phyloP scores from a whole-genome alignment of 1,284 basidiomycete species.

The Tylopilus sp. region DNA sequence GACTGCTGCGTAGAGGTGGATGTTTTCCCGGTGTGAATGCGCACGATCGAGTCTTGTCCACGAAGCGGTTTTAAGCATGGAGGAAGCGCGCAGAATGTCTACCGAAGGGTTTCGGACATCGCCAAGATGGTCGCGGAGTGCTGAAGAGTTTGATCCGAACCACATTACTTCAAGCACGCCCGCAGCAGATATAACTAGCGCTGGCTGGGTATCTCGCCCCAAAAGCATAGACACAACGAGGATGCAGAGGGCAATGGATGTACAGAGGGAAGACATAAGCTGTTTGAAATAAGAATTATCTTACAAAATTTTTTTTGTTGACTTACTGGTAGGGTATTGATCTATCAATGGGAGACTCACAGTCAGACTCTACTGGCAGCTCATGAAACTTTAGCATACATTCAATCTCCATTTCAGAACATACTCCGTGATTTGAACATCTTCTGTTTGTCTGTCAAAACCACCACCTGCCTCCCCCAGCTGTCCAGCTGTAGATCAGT shows the following conservation, averaged over 20 bases:
- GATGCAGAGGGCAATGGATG: not conserved
- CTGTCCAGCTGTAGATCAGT: conserved; percentile 3
- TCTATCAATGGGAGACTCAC: not conserved
- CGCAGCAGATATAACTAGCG: not conserved
- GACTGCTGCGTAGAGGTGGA: not conserved
- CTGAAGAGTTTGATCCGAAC: not conserved
- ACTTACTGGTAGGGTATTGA: conserved; percentile 4
- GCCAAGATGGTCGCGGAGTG: not conserved
- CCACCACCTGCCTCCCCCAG: not conserved
- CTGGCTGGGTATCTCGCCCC: not conserved
- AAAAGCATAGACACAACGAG: not conserved
- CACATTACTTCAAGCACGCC: not conserved
- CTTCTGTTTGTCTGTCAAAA: not conserved
- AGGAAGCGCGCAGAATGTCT: not conserved
- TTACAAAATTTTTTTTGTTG: not conserved
- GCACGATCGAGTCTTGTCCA: too few species aligned
- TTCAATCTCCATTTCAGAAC: not conserved
- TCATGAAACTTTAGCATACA: not conserved
- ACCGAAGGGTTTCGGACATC: not conserved
- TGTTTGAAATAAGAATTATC: not conserved
- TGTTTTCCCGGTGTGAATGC: not conserved
- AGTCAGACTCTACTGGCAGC: too few species aligned
- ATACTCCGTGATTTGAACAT: not conserved
- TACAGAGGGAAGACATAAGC: not conserved
- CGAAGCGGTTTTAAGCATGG: not conserved